phyloP scores from a whole-genome alignment of 305 asterid species.

The Fraxinus paxiana region DNA sequence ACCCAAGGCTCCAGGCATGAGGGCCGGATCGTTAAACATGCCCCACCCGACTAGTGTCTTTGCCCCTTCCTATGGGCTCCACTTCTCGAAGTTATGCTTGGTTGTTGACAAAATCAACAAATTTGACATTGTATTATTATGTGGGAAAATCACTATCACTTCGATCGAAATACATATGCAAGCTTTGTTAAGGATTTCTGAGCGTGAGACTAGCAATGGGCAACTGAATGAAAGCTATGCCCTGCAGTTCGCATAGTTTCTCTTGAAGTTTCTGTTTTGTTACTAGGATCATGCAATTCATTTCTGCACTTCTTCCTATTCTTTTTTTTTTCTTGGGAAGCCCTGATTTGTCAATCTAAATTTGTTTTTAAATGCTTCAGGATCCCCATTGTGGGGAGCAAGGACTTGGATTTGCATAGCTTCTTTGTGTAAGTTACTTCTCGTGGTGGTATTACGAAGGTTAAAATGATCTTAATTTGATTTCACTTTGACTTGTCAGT shows the following conservation, averaged over 20 bases:
- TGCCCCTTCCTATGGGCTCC: no score
- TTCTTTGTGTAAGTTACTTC: conserved; percentile 78
- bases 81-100: no score
- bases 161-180: no score
- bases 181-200: not conserved
- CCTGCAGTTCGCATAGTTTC: not conserved
- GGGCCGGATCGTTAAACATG: no score
- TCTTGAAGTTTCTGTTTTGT: not conserved
- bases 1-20: no score
- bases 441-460: conserved; percentile 82
- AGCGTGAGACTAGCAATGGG: not conserved
- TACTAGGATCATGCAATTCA: not conserved
- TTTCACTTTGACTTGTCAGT: not conserved
- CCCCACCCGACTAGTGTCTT: no score
- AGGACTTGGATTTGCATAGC: conserved; percentile 50
- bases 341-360: not conserved
- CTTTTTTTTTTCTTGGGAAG: not conserved
- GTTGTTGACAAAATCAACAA: no score
- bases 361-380: conserved; percentile 30
- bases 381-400: conserved; percentile 19
- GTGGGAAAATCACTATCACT: no score
- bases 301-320: no score
- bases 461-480: conserved; percentile 10
- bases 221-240: not conserved
- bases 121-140: no score